These are phyloP conservation scores for Cystoisospora suis DNA, from an alignment of 169 alveolate genomes.

Conservation along the genomic window DNA sequence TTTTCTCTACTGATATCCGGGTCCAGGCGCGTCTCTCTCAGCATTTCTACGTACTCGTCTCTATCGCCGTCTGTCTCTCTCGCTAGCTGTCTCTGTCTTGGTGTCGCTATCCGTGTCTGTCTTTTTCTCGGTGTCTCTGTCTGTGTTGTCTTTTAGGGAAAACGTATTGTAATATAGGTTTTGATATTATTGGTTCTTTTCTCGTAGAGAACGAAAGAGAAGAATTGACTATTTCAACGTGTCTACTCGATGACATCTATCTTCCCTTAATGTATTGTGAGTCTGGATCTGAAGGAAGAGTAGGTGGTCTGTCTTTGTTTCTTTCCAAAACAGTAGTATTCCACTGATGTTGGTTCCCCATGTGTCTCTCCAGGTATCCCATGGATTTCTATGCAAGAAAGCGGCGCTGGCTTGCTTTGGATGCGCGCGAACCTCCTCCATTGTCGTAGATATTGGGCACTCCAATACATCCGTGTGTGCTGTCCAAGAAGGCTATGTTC, in stretches of 20 bases:
- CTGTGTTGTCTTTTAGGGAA: too few relatives aligned
- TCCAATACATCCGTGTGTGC: constrained; percentile 85
- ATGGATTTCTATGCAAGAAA: constrained; percentile 82
- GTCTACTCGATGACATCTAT: too few relatives aligned
- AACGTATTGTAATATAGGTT: too few relatives aligned
- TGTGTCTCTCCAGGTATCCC: constrained; percentile 85
- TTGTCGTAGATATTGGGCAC: constrained; percentile 89
- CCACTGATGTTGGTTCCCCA: neutral
- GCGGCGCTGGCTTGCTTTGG: constrained; percentile 89
- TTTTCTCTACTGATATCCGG: neutral
- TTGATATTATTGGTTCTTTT: too few relatives aligned
- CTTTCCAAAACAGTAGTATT: neutral
- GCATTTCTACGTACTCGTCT: too few relatives aligned
- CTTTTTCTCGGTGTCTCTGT: too few relatives aligned
- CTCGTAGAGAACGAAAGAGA: too few relatives aligned
- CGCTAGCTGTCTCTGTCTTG: too few relatives aligned
- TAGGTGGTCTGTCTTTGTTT: neutral
- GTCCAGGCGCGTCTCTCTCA: too few relatives aligned
- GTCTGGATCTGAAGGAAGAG: neutral
- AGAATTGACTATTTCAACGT: too few relatives aligned
- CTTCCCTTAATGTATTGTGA: neutral
- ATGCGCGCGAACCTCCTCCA: constrained; percentile 88
- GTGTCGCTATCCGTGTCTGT: too few relatives aligned
- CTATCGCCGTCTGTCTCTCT: too few relatives aligned
- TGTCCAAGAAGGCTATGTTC: constrained; percentile 90